phyloP scores from a whole-genome alignment of 352 stramenopile genomes.

The Globisporangium megalacanthum region DNA sequence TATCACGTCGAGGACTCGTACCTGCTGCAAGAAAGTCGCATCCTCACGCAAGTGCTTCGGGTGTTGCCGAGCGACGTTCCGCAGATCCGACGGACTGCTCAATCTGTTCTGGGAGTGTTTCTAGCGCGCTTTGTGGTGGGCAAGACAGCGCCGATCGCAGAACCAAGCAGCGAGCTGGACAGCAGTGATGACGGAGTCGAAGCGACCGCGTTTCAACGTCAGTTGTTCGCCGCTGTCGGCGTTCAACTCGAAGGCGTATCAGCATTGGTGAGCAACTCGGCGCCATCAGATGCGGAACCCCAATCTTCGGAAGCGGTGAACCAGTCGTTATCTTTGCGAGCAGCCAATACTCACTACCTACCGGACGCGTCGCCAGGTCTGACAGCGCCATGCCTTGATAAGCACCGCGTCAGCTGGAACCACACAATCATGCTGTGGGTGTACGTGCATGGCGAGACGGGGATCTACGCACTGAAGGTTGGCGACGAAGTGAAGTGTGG shows the following conservation, averaged over 20 bases:
- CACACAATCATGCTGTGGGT: constrained; percentile 79
- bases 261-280: constrained; percentile 16
- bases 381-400: constrained; percentile 25
- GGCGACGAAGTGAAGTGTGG: constrained; percentile 61
- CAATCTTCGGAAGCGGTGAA: background rate
- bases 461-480: constrained; percentile 56
- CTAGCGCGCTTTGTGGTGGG: constrained; percentile 56
- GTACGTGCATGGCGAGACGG: constrained; percentile 33
- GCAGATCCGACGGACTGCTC: constrained; percentile 41
- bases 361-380: constrained; percentile 32
- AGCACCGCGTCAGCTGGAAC: constrained; percentile 46
- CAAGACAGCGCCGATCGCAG: constrained; percentile 15
- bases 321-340: background rate
- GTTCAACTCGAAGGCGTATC: constrained; percentile 55
- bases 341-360: constrained; percentile 22
- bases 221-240: constrained; percentile 60
- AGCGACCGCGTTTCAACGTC: constrained; percentile 51
- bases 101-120: constrained; percentile 51
- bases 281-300: background rate
- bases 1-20: constrained; percentile 76
- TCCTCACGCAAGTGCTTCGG: constrained; percentile 47
- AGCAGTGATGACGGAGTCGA: constrained; percentile 21
- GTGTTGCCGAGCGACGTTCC: constrained; percentile 41
- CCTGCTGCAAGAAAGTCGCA: constrained; percentile 55
- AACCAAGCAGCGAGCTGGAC: constrained; percentile 12